These are phyloP conservation scores for Ophiocordyceps australis DNA, from an alignment of 2,329 filamentous ascomycete species.

Conservation along the genomic window DNA sequence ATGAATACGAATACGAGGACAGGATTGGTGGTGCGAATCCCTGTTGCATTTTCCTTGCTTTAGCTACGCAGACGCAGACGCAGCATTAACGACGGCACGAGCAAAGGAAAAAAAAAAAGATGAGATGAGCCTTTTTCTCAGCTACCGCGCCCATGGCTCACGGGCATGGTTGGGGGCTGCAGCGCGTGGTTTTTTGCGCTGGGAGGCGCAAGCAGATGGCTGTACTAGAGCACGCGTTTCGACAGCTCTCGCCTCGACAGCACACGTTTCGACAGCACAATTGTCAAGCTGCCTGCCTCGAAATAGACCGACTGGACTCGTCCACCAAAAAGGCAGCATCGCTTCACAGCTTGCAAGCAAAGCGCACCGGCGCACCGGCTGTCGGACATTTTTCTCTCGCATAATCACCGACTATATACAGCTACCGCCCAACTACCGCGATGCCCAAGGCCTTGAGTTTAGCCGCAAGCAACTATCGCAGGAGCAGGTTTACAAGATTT, in stretches of 20 bases:
- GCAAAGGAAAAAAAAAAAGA: too few species aligned
- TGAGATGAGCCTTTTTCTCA: too few species aligned
- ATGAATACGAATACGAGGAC: neutral
- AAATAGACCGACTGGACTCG: neutral
- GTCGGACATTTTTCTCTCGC: constrained; percentile 16
- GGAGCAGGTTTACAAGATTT: constrained; percentile 26
- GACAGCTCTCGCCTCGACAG: too few species aligned
- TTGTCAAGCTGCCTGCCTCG: constrained; percentile 3
- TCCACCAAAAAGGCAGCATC: neutral
- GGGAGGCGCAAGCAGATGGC: too few species aligned
- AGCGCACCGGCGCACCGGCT: constrained; percentile 5
- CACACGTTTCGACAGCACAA: constrained; percentile 3
- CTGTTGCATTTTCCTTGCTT: too few species aligned
- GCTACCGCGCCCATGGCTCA: constrained; percentile 9
- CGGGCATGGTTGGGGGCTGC: constrained; percentile 11
- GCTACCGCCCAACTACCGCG: constrained; percentile 37
- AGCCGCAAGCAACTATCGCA: constrained; percentile 26
- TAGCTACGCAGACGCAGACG: too few species aligned
- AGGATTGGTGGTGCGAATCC: too few species aligned
- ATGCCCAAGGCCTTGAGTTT: constrained; percentile 36
- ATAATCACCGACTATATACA: constrained; percentile 35
- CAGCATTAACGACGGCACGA: too few species aligned
- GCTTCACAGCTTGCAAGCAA: constrained; percentile 1
- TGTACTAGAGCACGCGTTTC: too few species aligned
- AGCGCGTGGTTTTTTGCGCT: constrained; percentile 7